Evolutionary conservation across 2,329 filamentous ascomycete species (phyloP).

Genomic region (Sclerotinia subarctica): DNA sequence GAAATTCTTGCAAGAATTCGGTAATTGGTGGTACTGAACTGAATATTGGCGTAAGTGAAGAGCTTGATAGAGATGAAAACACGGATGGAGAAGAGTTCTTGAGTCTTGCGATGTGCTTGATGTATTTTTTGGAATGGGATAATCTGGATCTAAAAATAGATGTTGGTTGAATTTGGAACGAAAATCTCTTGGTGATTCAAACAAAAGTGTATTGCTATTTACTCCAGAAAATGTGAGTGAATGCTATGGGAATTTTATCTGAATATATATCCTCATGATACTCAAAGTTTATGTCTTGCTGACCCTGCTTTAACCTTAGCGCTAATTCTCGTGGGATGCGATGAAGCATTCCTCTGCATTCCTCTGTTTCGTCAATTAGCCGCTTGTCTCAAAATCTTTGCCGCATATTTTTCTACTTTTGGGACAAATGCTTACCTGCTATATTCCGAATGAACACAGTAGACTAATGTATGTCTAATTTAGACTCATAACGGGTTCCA

Average conservation of each 20-base stretch:
- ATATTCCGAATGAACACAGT: neutral
- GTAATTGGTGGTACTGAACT: neutral
- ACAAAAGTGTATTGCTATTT: neutral
- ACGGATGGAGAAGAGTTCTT: neutral
- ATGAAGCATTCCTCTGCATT: conserved; percentile 17
- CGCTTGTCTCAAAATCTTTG: conserved; percentile 13
- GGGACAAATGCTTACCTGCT: neutral
- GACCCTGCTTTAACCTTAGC: neutral
- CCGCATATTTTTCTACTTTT: neutral
- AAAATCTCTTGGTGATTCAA: neutral
- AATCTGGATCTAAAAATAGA: conserved; percentile 13
- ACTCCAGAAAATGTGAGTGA: neutral
- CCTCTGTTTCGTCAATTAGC: conserved; percentile 17
- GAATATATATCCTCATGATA: conserved; percentile 3
- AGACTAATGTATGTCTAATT: conserved; percentile 11
- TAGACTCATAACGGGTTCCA: neutral
- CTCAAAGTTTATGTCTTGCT: neutral
- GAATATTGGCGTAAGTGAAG: neutral
- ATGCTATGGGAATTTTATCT: neutral
- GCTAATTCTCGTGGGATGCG: conserved; percentile 8
- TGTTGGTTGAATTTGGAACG: neutral
- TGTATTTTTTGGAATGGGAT: conserved; percentile 2
- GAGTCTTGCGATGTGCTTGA: conserved; percentile 2
- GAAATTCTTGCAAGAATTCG: neutral
- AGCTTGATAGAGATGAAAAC: neutral